These are phyloP conservation scores for Magnaporthiopsis poae DNA, from an alignment of 2,329 filamentous ascomycete genomes.

Conservation along the genomic window DNA sequence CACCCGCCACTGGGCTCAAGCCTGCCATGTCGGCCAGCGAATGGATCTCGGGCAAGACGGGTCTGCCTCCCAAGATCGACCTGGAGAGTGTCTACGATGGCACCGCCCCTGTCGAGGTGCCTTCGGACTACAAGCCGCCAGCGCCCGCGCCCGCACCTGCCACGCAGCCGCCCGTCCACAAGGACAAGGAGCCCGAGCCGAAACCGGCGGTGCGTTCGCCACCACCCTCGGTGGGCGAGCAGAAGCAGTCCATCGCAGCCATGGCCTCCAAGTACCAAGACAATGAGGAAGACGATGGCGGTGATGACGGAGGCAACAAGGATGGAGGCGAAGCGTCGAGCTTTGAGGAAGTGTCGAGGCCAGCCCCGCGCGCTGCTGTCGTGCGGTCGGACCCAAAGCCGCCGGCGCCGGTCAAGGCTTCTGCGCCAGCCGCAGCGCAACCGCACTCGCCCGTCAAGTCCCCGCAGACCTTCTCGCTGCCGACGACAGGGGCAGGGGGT, in stretches of 20 bases:
- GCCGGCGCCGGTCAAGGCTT: conserved; percentile 32
- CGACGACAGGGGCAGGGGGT: conserved; percentile 24
- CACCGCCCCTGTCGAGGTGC: conserved; percentile 65
- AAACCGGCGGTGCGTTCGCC: conserved; percentile 40
- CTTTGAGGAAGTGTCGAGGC: conserved; percentile 78
- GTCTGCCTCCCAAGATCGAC: conserved; percentile 80
- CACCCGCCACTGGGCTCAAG: conserved; percentile 70
- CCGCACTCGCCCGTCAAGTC: conserved; percentile 25
- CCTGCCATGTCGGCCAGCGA: conserved; percentile 70
- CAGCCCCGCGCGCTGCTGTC: conserved; percentile 47
- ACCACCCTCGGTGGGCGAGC: conserved; percentile 67
- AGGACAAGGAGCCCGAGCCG: conserved; percentile 45
- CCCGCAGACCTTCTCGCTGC: conserved; percentile 20
- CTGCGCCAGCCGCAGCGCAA: conserved; percentile 24
- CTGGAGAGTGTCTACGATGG: conserved; percentile 88
- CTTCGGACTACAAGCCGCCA: conserved; percentile 55
- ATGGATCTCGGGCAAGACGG: conserved; percentile 80
- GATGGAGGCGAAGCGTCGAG: conserved; percentile 57
- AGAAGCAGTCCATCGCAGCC: conserved; percentile 75
- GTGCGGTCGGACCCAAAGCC: conserved; percentile 32
- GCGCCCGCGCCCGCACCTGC: conserved; percentile 32
- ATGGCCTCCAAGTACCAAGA: conserved; percentile 83
- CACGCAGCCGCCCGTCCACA: not conserved
- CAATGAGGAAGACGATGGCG: conserved; percentile 47
- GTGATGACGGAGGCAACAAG: conserved; percentile 49